phyloP scores from a whole-genome alignment of 2,329 filamentous ascomycete genomes.

The Aureobasidium sp. region DNA sequence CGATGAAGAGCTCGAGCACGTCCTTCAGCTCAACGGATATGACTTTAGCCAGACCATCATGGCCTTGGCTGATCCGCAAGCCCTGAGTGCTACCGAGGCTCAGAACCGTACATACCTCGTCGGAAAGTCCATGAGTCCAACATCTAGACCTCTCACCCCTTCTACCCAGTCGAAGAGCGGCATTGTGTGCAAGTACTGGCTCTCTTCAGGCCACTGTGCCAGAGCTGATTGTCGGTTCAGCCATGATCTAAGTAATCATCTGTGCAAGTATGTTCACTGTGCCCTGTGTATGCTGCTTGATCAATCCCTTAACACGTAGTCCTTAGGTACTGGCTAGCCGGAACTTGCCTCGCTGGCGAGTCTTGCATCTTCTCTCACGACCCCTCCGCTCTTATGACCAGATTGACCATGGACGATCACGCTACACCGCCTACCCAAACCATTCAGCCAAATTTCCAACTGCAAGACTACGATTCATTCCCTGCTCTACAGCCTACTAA shows the following conservation, averaged over 20 bases:
- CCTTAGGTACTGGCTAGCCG: slow-evolving; percentile 83
- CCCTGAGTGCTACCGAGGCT: slow-evolving; percentile 37
- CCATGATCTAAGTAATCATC: slow-evolving; percentile 88
- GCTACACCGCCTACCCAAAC: slow-evolving; percentile 58
- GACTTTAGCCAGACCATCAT: slow-evolving; percentile 89
- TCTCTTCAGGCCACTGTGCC: slow-evolving; percentile 91
- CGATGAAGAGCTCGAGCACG: slow-evolving; percentile 91
- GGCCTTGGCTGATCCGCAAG: slow-evolving; percentile 47
- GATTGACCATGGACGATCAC: slow-evolving; percentile 65
- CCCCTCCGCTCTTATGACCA: slow-evolving; percentile 76
- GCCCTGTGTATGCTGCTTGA: background rate
- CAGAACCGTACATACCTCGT: slow-evolving; percentile 66
- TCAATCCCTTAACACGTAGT: slow-evolving; percentile 24
- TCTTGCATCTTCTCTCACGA: slow-evolving; percentile 98
- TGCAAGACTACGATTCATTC: slow-evolving; percentile 80
- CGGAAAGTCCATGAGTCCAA: slow-evolving; percentile 78
- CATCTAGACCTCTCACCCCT: slow-evolving; percentile 67
- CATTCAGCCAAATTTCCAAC: slow-evolving; percentile 62
- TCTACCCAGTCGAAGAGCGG: slow-evolving; percentile 70
- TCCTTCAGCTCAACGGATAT: slow-evolving; percentile 81
- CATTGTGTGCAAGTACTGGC: slow-evolving; percentile 93
- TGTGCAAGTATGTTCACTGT: slow-evolving; percentile 70
- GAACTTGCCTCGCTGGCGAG: slow-evolving; percentile 87
- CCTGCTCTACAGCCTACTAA: slow-evolving; percentile 57
- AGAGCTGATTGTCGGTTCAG: slow-evolving; percentile 95